Base-by-base conservation (phyloP, 345 rosid genomes). In the Turritis glabra region DNA sequence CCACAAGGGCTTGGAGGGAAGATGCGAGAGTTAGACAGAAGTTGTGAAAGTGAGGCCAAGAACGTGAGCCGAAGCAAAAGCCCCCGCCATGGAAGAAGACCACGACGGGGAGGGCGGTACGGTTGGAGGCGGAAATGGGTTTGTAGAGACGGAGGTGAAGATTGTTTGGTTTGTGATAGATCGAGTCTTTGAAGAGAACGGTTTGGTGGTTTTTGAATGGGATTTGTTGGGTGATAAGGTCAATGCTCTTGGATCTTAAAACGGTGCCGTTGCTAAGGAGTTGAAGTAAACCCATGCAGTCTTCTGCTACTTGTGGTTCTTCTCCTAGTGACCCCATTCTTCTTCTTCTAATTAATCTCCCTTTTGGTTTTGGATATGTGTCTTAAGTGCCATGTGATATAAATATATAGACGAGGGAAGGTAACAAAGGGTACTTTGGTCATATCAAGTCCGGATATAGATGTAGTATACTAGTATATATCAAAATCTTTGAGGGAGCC, bases 31-130 rank as follows among this genome's bases (percentile, higher is more conserved):
- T 84, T 3, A 84, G 47, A 75, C 98, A 90, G 37, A 83, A 84
- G 82, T 85, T 90, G 77, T 90, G 97, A 29, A 71, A 82, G 79
- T 74, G 86, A 18, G 97, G 96, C 97, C 96, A 93, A 32, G 60
- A 50, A 2, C 89, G 84, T 5, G 97, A 87, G 35, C 98, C 97
- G 2, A 90, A 76, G 55, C 97, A 93, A 44, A 93, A 93, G 0
- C 98, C 98, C 2, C 98, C 98, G 1, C 98, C 98, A 54, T 89
- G 98, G 71, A 93, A 76, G 76, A 60, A 87, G 52, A 79, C 17
- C 18, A 82, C 27, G 66, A 87, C 55, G 10, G 89, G 90, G 15
- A 86, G 76, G 47, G 7, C 3, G 11, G 25, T 26, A 27, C 2
- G 25, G 53, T 41, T 8, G 2, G 54, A 37, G 7, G 25, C 10